Evolutionary conservation across 2,329 filamentous ascomycete species (phyloP).

Genomic region (Furcasterigmium furcatum): DNA sequence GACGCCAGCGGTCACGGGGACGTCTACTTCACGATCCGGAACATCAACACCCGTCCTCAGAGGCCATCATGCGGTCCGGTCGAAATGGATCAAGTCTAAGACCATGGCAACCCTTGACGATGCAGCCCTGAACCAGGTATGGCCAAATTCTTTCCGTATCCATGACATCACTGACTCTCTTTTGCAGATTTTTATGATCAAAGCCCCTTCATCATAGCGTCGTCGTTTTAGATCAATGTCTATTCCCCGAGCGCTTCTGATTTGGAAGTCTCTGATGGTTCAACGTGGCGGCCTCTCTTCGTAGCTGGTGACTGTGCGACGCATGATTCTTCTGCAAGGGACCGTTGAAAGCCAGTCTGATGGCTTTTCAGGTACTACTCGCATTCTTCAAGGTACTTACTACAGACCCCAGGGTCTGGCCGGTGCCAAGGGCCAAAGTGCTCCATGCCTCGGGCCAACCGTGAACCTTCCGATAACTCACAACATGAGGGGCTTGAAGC

Average conservation of each 20-base stretch:
- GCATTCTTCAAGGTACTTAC: no score
- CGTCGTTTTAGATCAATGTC: not conserved
- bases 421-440: no score
- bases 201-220: conserved; percentile 24
- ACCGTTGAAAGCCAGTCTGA: no score
- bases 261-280: no score
- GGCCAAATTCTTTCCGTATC: conserved; percentile 10
- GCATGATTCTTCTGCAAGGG: no score
- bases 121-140: conserved; percentile 81
- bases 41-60: conserved; percentile 39
- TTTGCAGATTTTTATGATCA: conserved; percentile 67
- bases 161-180: not conserved
- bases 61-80: conserved; percentile 71
- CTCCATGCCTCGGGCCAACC: no score
- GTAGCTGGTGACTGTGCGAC: no score
- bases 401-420: no score
- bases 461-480: no score
- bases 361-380: no score
- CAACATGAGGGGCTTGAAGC: no score
- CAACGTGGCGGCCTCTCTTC: no score
- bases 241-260: not conserved
- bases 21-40: conserved; percentile 36
- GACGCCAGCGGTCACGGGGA: conserved; percentile 26
- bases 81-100: conserved; percentile 86
- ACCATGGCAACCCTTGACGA: conserved; percentile 77